Conservation (phyloP, 495 filamentous ascomycete species). For the Lasiosphaeria ovina region DNA sequence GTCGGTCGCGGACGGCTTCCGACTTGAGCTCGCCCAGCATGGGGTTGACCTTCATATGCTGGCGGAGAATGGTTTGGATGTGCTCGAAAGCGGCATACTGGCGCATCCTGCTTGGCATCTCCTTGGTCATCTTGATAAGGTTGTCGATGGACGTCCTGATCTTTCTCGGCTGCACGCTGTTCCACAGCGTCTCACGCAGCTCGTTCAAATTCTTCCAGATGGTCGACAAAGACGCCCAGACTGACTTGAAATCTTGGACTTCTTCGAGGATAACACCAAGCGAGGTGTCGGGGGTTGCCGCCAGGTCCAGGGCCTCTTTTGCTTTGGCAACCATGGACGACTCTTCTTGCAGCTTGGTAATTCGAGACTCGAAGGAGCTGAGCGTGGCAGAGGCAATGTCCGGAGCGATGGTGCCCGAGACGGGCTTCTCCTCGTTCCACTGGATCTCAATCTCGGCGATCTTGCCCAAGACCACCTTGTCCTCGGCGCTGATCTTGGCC, state of each 20-base stretch:
- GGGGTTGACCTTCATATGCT: slow-evolving; percentile 83
- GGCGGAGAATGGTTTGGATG: slow-evolving; percentile 85
- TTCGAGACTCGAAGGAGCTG: slow-evolving; percentile 72
- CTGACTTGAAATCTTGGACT: slow-evolving; percentile 97
- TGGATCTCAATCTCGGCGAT: slow-evolving; percentile 75
- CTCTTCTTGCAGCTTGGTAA: slow-evolving; percentile 79
- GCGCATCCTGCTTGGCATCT: slow-evolving; percentile 98
- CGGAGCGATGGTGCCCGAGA: slow-evolving; percentile 88
- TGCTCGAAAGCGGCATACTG: slow-evolving; percentile 99
- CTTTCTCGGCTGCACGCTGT: slow-evolving; percentile 87
- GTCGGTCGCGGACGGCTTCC: slow-evolving; percentile 90
- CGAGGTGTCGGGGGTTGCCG: slow-evolving; percentile 70
- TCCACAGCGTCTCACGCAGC: slow-evolving; percentile 87
- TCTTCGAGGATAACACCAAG: slow-evolving; percentile 85
- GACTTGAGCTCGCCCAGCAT: slow-evolving; percentile 91
- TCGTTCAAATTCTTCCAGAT: slow-evolving; percentile 98
- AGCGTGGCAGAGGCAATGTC: slow-evolving; percentile 80
- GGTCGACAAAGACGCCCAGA: slow-evolving; percentile 90
- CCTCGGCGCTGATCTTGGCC: slow-evolving; percentile 94
- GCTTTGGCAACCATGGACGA: slow-evolving; percentile 93
- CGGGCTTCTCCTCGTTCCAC: slow-evolving; percentile 95
- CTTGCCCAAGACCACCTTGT: slow-evolving; percentile 83
- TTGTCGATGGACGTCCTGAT: slow-evolving; percentile 83
- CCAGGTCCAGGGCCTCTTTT: slow-evolving; percentile 92
- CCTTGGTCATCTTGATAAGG: slow-evolving; percentile 96